Conservation (phyloP, 495 filamentous ascomycete genomes). For the Hyaloscypha variabilis region DNA sequence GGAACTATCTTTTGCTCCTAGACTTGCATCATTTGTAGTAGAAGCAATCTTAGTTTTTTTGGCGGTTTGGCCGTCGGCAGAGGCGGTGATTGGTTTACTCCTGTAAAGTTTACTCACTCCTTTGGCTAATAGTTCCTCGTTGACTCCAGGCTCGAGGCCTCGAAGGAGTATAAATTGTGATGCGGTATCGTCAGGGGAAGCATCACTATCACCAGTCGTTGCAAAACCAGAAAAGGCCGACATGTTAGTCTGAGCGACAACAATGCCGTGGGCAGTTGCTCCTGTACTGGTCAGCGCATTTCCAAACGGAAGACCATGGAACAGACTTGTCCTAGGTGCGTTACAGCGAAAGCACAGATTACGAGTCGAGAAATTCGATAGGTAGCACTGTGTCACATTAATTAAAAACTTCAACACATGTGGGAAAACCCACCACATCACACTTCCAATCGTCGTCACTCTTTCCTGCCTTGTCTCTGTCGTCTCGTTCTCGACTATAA, state of each 20-base stretch:
- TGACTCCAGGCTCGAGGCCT: constrained; percentile 71
- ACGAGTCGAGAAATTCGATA: constrained; percentile 72
- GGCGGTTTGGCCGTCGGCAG: constrained; percentile 38
- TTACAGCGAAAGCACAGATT: constrained; percentile 76
- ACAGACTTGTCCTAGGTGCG: constrained; percentile 68
- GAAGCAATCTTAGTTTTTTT: constrained; percentile 73
- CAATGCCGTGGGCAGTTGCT: constrained; percentile 31
- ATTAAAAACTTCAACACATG: constrained; percentile 9
- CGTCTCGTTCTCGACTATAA: constrained; percentile 59
- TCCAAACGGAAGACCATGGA: not conserved
- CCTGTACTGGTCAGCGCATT: constrained; percentile 25
- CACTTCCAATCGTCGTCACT: constrained; percentile 80
- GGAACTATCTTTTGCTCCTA: constrained; percentile 77
- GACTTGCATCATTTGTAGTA: constrained; percentile 69
- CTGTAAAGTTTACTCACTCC: constrained; percentile 80
- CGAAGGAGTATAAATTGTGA: constrained; percentile 84
- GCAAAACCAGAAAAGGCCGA: constrained; percentile 40
- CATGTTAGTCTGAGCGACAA: constrained; percentile 28
- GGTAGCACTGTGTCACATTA: constrained; percentile 60
- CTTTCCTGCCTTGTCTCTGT: constrained; percentile 47
- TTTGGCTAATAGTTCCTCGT: constrained; percentile 76
- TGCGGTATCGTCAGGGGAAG: constrained; percentile 69
- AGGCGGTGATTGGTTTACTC: constrained; percentile 45
- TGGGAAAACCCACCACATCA: constrained; percentile 54
- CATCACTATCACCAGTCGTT: constrained; percentile 81